Evolutionary conservation across 495 filamentous ascomycete genomes (phyloP), one percentile per base, ranked within the genome.

Genomic region (Penicillium goetzii): DNA sequence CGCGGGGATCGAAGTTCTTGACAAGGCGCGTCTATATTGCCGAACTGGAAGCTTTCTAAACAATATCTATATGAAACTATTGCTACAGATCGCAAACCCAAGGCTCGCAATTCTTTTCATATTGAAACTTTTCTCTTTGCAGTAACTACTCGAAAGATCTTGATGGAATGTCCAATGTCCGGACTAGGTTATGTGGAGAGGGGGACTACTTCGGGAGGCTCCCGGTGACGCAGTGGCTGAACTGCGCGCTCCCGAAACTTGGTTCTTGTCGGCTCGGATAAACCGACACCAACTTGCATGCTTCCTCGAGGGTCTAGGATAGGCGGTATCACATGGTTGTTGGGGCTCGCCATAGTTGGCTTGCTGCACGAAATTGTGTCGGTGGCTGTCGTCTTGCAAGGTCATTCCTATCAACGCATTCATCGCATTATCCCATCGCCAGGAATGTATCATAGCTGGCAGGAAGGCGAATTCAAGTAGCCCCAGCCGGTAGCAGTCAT

Each of bases 211-310:
- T 55, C 52, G 52, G 52, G 52, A 55, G 52, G 52, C 25, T 21
- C 30, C 52, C 25, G 25, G 49, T 52, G 49, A 52, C 49, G 49
- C n/a, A 32, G 51, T 54, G 51, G 51, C 51, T 32, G 52, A 23
- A 9, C 28, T 4, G 23, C 49, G 17, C 51, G 0, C 2, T 23
- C 28, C 33, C 52, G 28, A 55, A 55, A 34, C 52, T 34, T 55
- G 52, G 30, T 55, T 55, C 8, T 21, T 32, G 50, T 52, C 52
- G 52, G 52, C 30, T 55, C 8, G 19, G 8, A 36, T 55, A n/a
- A 14, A 33, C 52, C 28, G 8, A 23, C 8, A 28, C 47, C 47
- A 50, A 28, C 47, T 50, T 17, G 15, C 23, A 28, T 19, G 23
- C 25, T 28, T 50, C 23, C 19, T 45, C 41, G 8, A 17, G 4